Percentiles rank a stretch among this genome's conserved stretches.
Evolutionary conservation across 1,139 yeast species (phyloP).

Genomic region (Geotrichum macrosporum): DNA sequence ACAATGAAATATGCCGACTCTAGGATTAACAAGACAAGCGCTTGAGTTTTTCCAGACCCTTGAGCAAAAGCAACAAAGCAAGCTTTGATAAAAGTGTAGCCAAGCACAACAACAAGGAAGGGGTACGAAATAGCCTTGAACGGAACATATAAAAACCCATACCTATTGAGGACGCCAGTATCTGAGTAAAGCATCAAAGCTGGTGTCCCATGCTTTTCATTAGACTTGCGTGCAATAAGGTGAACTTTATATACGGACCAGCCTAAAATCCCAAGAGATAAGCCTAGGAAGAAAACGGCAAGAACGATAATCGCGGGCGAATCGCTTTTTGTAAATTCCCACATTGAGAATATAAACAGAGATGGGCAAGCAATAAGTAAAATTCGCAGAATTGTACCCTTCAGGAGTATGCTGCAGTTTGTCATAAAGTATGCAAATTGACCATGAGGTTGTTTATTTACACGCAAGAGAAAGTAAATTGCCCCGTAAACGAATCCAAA

Average conservation of each 20-base stretch:
- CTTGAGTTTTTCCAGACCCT: conserved; percentile 70
- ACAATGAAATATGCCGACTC: conserved; percentile 65
- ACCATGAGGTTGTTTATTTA: conserved; percentile 11
- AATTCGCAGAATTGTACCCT: conserved; percentile 82
- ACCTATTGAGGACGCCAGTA: conserved; percentile 69
- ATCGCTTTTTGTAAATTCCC: conserved; percentile 85
- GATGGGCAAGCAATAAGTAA: conserved; percentile 59
- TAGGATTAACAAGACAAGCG: conserved; percentile 68
- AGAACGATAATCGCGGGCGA: conserved; percentile 81
- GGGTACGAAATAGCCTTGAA: conserved; percentile 80
- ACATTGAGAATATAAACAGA: conserved; percentile 67
- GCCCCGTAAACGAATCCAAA: conserved; percentile 28
- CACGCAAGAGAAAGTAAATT: conserved; percentile 23
- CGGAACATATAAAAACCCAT: conserved; percentile 88
- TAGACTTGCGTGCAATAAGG: conserved; percentile 65
- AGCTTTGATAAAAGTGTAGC: conserved; percentile 68
- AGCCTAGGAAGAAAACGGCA: conserved; percentile 64
- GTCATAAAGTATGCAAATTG: conserved; percentile 57
- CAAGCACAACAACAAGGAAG: conserved; percentile 62
- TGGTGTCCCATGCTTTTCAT: conserved; percentile 72
- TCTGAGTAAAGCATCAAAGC: conserved; percentile 89
- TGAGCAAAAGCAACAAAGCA: conserved; percentile 85
- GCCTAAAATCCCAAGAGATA: conserved; percentile 54
- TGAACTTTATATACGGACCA: conserved; percentile 73
- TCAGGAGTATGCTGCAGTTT: conserved; percentile 72